Percentiles rank a stretch among this genome's conserved stretches.
Evolutionary conservation across 2,329 filamentous ascomycete species (phyloP).

Genomic region (Cladosporium cucumerinum): DNA sequence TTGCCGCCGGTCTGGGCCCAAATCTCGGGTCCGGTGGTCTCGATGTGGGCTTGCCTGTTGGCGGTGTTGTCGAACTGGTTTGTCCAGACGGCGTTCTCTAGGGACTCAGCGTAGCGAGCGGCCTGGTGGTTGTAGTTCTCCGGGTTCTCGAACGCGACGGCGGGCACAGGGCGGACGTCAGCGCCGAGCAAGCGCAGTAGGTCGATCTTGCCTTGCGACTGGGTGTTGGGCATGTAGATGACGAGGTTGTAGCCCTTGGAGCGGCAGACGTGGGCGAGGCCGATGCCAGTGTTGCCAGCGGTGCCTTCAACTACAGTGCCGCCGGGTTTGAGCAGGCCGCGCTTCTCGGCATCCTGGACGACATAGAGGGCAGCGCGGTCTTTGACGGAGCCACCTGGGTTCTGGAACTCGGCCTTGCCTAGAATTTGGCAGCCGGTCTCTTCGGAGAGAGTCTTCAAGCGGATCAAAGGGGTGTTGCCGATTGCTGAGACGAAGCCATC

Average conservation of each 20-base stretch:
- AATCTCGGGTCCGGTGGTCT: conserved; percentile 96
- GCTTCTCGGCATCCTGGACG: conserved; percentile 88
- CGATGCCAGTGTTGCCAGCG: conserved; percentile 96
- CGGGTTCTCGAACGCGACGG: conserved; percentile 91
- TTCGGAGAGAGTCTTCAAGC: conserved; percentile 80
- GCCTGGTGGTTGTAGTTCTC: conserved; percentile 99
- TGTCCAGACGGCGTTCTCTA: conserved; percentile 93
- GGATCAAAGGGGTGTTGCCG: conserved; percentile 93
- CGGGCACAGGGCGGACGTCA: conserved; percentile 92
- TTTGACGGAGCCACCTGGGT: conserved; percentile 94
- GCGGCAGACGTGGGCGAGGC: conserved; percentile 92
- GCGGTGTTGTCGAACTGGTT: conserved; percentile 98
- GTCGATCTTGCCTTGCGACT: conserved; percentile 97
- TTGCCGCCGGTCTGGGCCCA: conserved; percentile 86
- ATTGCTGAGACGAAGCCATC: conserved; percentile 82
- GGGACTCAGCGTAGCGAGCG: conserved; percentile 75
- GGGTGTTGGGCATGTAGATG: conserved; percentile 99
- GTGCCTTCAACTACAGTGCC: conserved; percentile 97
- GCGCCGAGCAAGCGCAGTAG: conserved; percentile 85
- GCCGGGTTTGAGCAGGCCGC: conserved; percentile 74
- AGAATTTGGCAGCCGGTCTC: conserved; percentile 91
- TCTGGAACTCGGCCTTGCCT: conserved; percentile 98
- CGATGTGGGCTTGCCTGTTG: conserved; percentile 89
- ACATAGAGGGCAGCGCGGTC: conserved; percentile 94
- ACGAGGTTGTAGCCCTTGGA: conserved; percentile 89